Base-by-base conservation (phyloP, 306 rosid species). In the Lupinus albus region DNA sequence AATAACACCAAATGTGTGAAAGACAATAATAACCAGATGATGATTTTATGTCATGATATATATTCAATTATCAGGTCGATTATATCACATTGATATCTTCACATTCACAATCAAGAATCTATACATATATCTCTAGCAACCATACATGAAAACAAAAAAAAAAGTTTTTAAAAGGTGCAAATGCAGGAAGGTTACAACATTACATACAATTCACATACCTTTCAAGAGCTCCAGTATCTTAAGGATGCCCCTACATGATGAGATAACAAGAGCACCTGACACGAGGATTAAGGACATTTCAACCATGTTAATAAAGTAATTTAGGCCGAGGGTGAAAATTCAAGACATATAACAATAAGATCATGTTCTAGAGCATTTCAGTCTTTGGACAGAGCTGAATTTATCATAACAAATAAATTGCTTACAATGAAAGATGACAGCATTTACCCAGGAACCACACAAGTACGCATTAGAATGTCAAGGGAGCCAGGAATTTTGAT, bases 171-270 rank as follows among this genome's bases (percentile, higher is more conserved):
- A 33, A 46, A 35, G 10, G 42, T 11, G 10, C 10, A 13, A 57
- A 25, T 35, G 16, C 57, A 39, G 6, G 28, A 53, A 25, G 13
- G 45, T 20, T 53, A 42, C 15, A 60, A 42, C 15, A 60, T 36
- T 12, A 11, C 49, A 64, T 36, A 49, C 20, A 25, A 35, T 9
- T 25, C 20, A 11, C 61, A 66, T 81, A 85, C 91, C 96, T 81
- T 84, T 77, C 75, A 81, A 25, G 76, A 74, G 84, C 85, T 76
- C 87, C 60, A 47, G 67, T 33, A 68, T 80, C 81, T 65, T 76
- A 46, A 76, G 82, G 56, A 72, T 73, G 81, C 78, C 63, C 63
- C 36, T 6, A 18, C 41, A 28, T 72, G 36, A 54, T 13, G 44
- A 62, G 54, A 76, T 79, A 75, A 75, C 76, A 25, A 25, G 74